Percentiles rank a stretch among this genome's conserved stretches.
Evolutionary conservation across 305 asterid species (phyloP).

Genomic region (Solanum aculeatissimum): DNA sequence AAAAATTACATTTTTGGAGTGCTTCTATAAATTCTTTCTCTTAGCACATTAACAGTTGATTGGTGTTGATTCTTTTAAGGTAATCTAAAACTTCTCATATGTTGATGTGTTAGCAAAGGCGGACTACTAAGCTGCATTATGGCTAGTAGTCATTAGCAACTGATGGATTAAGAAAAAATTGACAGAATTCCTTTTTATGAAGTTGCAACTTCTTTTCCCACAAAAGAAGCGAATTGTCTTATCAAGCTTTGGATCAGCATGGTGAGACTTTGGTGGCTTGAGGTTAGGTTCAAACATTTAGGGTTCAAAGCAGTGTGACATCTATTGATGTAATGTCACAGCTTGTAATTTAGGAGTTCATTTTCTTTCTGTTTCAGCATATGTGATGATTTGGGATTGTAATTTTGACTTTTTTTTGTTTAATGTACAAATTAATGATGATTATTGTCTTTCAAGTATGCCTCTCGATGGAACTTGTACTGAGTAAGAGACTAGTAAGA

Average conservation of each 20-base stretch:
- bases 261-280: slow-evolving; percentile 54
- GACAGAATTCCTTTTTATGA: too few relatives aligned
- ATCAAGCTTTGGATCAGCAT: slow-evolving; percentile 48
- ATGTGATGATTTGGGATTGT: neutral
- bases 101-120: too few relatives aligned
- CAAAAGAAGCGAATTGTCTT: neutral
- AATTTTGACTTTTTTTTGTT: neutral
- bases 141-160: too few relatives aligned
- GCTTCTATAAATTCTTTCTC: too few relatives aligned
- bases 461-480: neutral
- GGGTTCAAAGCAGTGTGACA: slow-evolving; percentile 40
- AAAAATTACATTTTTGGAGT: too few relatives aligned
- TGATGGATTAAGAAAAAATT: too few relatives aligned
- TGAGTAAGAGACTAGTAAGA: neutral
- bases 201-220: too few relatives aligned
- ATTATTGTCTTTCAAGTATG: slow-evolving; percentile 71
- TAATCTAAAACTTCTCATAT: too few relatives aligned
- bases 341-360: neutral
- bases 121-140: too few relatives aligned
- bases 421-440: slow-evolving; percentile 59
- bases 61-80: too few relatives aligned
- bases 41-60: too few relatives aligned
- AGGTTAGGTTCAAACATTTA: slow-evolving; percentile 81
- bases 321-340: neutral
- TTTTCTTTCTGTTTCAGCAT: neutral